phyloP scores from a whole-genome alignment of 257 asterid species.

The Misopates orontium region DNA sequence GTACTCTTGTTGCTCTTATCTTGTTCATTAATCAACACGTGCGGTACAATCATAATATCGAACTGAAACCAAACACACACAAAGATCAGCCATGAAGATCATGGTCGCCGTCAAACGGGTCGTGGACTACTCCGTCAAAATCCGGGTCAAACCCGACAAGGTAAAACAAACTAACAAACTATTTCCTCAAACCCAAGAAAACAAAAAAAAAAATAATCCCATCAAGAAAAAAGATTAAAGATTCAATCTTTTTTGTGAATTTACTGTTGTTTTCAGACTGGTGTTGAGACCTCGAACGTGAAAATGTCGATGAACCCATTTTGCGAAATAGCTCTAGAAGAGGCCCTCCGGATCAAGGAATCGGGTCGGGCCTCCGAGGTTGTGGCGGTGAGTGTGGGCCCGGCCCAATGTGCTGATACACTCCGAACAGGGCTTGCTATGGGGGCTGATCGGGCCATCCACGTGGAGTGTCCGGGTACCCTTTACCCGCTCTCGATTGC shows the following conservation, averaged over 20 bases:
- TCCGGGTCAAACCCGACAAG: conserved; percentile 91
- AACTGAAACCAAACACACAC: too few species aligned
- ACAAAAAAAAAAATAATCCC: too few species aligned
- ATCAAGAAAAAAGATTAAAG: neutral
- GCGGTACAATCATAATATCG: too few species aligned
- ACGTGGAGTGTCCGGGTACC: conserved; percentile 64
- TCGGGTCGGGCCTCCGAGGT: conserved; percentile 91
- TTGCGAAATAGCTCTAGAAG: conserved; percentile 93
- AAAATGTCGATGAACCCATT: conserved; percentile 99
- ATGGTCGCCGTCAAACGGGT: conserved; percentile 90
- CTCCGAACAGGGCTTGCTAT: conserved; percentile 96
- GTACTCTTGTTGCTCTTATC: too few species aligned
- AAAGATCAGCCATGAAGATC: conserved; percentile 67
- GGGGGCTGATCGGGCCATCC: conserved; percentile 98
- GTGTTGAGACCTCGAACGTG: conserved; percentile 83
- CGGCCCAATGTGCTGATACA: conserved; percentile 74
- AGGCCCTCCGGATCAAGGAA: conserved; percentile 80
- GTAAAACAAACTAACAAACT: conserved; percentile 31
- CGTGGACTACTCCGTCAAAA: conserved; percentile 92
- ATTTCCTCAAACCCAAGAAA: too few species aligned
- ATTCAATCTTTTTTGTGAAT: neutral
- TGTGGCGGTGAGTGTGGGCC: conserved; percentile 82
- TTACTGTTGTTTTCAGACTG: conserved; percentile 49
- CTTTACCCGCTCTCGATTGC: conserved; percentile 85
- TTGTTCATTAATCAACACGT: too few species aligned